Base-by-base conservation (phyloP, 495 filamentous ascomycete genomes). In the Apodospora peruviana region DNA sequence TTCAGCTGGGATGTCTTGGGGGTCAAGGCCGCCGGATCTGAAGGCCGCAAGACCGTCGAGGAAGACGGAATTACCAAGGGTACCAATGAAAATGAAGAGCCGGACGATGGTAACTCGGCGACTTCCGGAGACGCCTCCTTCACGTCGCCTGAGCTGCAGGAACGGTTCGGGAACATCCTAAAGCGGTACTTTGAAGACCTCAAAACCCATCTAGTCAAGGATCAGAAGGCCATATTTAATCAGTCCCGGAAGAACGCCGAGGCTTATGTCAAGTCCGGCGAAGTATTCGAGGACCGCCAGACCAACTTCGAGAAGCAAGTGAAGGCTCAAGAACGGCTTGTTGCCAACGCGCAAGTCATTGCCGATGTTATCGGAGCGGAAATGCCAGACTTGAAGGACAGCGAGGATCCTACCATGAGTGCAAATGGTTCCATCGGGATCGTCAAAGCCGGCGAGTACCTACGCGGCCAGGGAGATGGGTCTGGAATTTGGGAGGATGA, bases 401-500 rank as follows among this genome's bases (percentile, higher is more conserved):
- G 88, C 40, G 90, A 91, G 23, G 76, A 86, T 43, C 62, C 81
- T 1, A 77, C 81, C 48, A 69, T 77, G 29, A 64, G 73, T 18
- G 75, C 79, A 0, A 84, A 84, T 58, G 82, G 88, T 20, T 80
- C 84, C 1, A 97, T 97, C 56, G 95, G 93, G 17, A 82, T 99
- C 42, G 85, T 97, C 51, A 94, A 95, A 65, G 86, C 90, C 23
- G 88, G 89, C 1, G 94, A 99, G 52, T 96, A 95, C 58, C 75
- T 96, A 8, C 86, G 89, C 25, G 88, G 88, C 18, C 87, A 93
- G 58, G 84, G 84, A 4, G 93, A 96, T 51, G 91, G 91, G 7
- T 79, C 90, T n/a, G 93, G 93, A 1, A 96, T 97, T 56, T 99
- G 93, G 93, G 94, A 97, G 71, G 93, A 99, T 56, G 93, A 97